Conservation (phyloP, 768 basidiomycete species). For the Mrakia gelida region DNA sequence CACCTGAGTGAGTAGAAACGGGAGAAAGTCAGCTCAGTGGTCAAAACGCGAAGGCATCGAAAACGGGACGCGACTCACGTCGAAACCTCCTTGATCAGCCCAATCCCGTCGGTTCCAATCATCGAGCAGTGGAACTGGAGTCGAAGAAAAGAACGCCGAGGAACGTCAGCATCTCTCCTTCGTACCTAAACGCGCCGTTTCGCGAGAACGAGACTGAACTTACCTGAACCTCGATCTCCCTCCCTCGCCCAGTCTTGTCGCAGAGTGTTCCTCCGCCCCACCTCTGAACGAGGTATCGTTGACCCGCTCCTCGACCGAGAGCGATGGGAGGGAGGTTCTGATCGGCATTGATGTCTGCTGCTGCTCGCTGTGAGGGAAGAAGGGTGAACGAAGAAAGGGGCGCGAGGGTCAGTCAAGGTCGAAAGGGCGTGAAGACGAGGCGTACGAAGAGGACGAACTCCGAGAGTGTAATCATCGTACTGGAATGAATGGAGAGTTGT, state of each 20-base stretch:
- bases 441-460: constrained; percentile 25
- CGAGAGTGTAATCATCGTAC: constrained; percentile 45
- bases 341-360: constrained; percentile 11
- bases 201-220: constrained; percentile 33
- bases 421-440: constrained; percentile 35
- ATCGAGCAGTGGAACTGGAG: constrained; percentile 87
- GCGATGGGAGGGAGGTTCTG: constrained; percentile 9
- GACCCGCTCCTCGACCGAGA: constrained; percentile 68
- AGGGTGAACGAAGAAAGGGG: not conserved
- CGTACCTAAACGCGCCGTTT: too few species aligned
- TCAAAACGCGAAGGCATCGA: not conserved
- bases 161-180: not conserved
- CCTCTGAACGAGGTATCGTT: constrained; percentile 84
- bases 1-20: not conserved
- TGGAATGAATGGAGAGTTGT: constrained; percentile 34
- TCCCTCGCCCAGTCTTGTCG: constrained; percentile 80
- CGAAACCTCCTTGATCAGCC: constrained; percentile 86
- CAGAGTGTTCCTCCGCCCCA: constrained; percentile 89
- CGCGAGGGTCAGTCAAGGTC: constrained; percentile 55
- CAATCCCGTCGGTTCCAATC: constrained; percentile 84
- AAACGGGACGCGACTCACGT: constrained; percentile 52
- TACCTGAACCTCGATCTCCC: constrained; percentile 94
- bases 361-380: constrained; percentile 1
- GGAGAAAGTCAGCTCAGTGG: not conserved
- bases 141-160: too few species aligned